phyloP scores from a whole-genome alignment of 169 alveolate genomes.

The Condylostoma magnum region DNA sequence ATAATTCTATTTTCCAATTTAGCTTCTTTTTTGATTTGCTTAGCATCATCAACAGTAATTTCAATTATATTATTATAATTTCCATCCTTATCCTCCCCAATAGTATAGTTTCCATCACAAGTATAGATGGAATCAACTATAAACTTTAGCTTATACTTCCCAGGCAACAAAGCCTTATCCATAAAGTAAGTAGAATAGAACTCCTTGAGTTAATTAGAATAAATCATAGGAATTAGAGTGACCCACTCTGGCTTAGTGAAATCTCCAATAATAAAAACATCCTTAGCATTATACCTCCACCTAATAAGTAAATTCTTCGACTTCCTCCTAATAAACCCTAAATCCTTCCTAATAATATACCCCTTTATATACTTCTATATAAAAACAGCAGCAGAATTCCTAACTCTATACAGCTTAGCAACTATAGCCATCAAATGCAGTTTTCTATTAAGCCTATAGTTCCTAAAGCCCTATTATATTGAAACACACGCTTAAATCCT shows the following conservation, averaged over 20 bases:
- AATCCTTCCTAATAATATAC: conserved; percentile 16
- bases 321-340: background rate
- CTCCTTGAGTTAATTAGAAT: background rate
- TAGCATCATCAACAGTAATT: no score
- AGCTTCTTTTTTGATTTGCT: no score
- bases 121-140: conserved; percentile 13
- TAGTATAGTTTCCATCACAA: background rate
- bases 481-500: no score
- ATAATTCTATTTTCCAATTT: no score
- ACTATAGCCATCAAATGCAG: background rate
- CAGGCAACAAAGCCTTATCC: background rate
- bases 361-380: conserved; percentile 15
- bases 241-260: conserved; percentile 27
- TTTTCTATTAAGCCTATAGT: no score
- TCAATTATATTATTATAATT: conserved; percentile 12
- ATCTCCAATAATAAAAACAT: conserved; percentile 2
- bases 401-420: background rate
- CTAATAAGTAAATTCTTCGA: background rate
- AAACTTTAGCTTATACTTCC: conserved; percentile 27
- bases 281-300: conserved; percentile 9
- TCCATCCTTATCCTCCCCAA: background rate
- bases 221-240: conserved; percentile 4
- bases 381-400: conserved; percentile 17
- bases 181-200: conserved; percentile 4
- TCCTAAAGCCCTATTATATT: no score